Evolutionary conservation across 768 basidiomycete species (phyloP).

Genomic region (Hysterangium stoloniferum): DNA sequence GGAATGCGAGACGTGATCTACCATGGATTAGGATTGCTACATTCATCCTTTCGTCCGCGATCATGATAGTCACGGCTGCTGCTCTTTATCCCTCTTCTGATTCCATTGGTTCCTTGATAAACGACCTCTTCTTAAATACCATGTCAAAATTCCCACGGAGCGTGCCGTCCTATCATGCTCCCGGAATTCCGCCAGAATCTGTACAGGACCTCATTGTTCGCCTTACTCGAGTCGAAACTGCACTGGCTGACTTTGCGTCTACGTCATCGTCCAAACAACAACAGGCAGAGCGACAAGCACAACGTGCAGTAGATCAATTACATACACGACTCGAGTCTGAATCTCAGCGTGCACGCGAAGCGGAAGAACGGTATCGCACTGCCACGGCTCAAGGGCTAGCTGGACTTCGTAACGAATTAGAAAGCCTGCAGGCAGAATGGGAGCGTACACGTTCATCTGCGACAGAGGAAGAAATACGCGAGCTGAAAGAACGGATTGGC

Average conservation of each 20-base stretch:
- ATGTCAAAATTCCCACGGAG: conserved; percentile 10
- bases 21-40: conserved; percentile 25
- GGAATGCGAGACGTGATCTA: neutral
- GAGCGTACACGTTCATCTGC: conserved; percentile 41
- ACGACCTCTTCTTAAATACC: neutral
- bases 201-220: conserved; percentile 58
- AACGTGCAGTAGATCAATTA: conserved; percentile 36
- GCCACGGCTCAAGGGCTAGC: conserved; percentile 39
- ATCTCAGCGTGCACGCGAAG: conserved; percentile 40
- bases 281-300: conserved; percentile 42
- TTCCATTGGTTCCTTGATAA: neutral
- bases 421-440: conserved; percentile 27
- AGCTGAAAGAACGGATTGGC: conserved; percentile 57
- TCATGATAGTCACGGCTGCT: conserved; percentile 40
- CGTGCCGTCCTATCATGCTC: conserved; percentile 39
- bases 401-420: conserved; percentile 48
- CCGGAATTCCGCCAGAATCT: conserved; percentile 54
- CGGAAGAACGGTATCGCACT: conserved; percentile 41
- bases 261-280: neutral
- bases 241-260: conserved; percentile 47
- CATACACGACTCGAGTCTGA: conserved; percentile 18
- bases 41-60: conserved; percentile 34
- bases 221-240: conserved; percentile 54
- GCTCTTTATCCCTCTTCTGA: conserved; percentile 21
- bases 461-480: conserved; percentile 37